phyloP scores from a whole-genome alignment of 2,329 filamentous ascomycete genomes.

The Cryoendolithus antarcticus region DNA sequence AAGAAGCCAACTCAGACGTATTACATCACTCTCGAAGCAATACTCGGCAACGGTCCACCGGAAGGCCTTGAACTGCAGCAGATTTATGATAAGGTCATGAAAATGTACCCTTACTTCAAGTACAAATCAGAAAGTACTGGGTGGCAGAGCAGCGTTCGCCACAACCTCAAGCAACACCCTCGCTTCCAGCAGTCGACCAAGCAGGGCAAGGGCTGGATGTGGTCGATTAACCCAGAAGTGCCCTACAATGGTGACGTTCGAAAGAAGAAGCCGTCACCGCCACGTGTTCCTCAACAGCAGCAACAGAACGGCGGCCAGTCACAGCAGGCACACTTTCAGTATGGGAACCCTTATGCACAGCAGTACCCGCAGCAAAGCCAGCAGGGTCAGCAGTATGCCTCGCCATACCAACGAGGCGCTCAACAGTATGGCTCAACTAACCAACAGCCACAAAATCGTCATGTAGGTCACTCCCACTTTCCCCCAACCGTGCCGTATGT shows the following conservation, averaged over 20 bases:
- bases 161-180: conserved; percentile 49
- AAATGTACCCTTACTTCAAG: conserved; percentile 53
- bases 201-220: conserved; percentile 50
- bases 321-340: conserved; percentile 9
- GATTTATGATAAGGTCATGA: conserved; percentile 52
- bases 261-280: conserved; percentile 36
- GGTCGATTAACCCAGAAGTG: conserved; percentile 47
- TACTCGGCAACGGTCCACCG: conserved; percentile 42
- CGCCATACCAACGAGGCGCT: conserved; percentile 7
- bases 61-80: conserved; percentile 51
- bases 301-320: conserved; percentile 10
- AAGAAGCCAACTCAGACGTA: conserved; percentile 55
- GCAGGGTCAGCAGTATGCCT: conserved; percentile 7
- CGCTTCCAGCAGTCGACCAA: conserved; percentile 49
- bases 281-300: conserved; percentile 11
- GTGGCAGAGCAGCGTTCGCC: conserved; percentile 55
- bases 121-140: conserved; percentile 47
- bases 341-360: conserved; percentile 5
- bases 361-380: conserved; percentile 10
- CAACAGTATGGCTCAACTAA: conserved; percentile 5
- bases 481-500: too few relatives aligned
- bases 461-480: background rate
- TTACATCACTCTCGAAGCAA: conserved; percentile 51
- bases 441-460: conserved; percentile 6
- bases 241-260: conserved; percentile 46